These are phyloP conservation scores for Skeletonema grethae DNA, from an alignment of 108 stramenopile species.

Conservation along the genomic window DNA sequence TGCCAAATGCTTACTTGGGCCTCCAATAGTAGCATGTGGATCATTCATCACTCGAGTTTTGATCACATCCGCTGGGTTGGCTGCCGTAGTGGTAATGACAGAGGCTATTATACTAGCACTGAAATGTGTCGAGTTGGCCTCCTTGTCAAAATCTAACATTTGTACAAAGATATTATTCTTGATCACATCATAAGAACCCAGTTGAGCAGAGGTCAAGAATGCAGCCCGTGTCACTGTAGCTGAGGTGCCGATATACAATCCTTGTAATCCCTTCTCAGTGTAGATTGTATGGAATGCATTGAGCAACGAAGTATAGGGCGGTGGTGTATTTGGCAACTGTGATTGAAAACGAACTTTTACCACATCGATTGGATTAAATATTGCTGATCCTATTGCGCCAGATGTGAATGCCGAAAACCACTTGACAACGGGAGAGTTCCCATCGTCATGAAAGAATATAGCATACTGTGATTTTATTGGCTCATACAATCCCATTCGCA, in stretches of 20 bases:
- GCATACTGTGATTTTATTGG: constrained; percentile 24
- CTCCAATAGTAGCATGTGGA: constrained; percentile 15
- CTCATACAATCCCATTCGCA: constrained; percentile 37
- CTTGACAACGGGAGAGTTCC: constrained; percentile 33
- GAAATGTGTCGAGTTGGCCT: constrained; percentile 21
- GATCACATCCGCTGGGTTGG: constrained; percentile 33
- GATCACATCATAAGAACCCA: constrained; percentile 34
- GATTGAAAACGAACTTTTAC: constrained; percentile 36
- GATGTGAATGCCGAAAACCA: constrained; percentile 29
- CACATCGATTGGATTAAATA: constrained; percentile 30
- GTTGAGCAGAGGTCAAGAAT: constrained; percentile 29
- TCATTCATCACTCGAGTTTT: constrained; percentile 41
- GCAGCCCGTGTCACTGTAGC: constrained; percentile 27
- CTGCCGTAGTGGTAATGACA: constrained; percentile 26
- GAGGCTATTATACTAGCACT: constrained; percentile 26
- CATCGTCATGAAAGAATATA: constrained; percentile 3
- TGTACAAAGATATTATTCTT: constrained; percentile 32
- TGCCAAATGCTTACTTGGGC: constrained; percentile 9
- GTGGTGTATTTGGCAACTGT: background rate
- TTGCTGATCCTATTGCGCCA: constrained; percentile 31
- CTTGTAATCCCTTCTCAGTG: constrained; percentile 13
- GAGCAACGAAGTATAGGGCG: constrained; percentile 18
- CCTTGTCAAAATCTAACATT: constrained; percentile 18
- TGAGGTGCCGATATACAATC: constrained; percentile 26
- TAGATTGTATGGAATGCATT: constrained; percentile 24